These are phyloP conservation scores for Aspergillus avenaceus DNA, from an alignment of 495 filamentous ascomycete species.

Conservation along the genomic window DNA sequence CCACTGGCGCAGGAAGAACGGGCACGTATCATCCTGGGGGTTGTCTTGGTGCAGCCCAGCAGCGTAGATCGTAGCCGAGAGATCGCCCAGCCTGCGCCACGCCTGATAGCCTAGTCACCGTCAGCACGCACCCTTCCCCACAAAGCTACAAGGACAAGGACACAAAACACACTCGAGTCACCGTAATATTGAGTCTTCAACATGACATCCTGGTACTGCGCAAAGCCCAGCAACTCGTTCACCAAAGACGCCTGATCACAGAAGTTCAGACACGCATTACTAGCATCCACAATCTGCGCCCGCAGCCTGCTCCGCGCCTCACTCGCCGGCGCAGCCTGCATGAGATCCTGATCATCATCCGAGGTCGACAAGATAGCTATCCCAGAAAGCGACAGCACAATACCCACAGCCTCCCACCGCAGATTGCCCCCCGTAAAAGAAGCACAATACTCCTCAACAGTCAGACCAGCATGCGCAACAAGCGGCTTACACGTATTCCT, in stretches of 20 bases:
- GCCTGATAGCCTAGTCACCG: conserved; percentile 47
- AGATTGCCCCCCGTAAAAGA: conserved; percentile 48
- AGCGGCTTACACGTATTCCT: conserved; percentile 31
- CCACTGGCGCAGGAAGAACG: conserved; percentile 49
- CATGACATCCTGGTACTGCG: conserved; percentile 41
- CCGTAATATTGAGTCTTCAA: conserved; percentile 45
- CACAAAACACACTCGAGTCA: conserved; percentile 43
- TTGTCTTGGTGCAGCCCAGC: conserved; percentile 55
- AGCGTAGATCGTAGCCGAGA: conserved; percentile 50
- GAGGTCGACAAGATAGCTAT: conserved; percentile 34
- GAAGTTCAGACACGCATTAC: conserved; percentile 41
- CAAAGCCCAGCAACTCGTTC: conserved; percentile 45
- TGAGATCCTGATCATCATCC: conserved; percentile 32
- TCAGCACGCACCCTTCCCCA: too few relatives aligned
- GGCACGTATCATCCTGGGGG: conserved; percentile 35
- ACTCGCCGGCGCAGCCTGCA: conserved; percentile 15
- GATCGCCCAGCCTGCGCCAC: conserved; percentile 51
- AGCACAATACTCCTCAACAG: conserved; percentile 29
- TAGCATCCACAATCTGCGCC: conserved; percentile 35
- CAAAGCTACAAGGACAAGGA: too few relatives aligned
- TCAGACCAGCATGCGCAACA: conserved; percentile 25
- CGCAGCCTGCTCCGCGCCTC: conserved; percentile 27
- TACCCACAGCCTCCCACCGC: conserved; percentile 57
- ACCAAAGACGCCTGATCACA: conserved; percentile 42
- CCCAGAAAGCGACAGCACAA: conserved; percentile 48